These are phyloP conservation scores for Gomphus sp. DNA, from an alignment of 1,284 basidiomycete genomes.

Conservation along the genomic window DNA sequence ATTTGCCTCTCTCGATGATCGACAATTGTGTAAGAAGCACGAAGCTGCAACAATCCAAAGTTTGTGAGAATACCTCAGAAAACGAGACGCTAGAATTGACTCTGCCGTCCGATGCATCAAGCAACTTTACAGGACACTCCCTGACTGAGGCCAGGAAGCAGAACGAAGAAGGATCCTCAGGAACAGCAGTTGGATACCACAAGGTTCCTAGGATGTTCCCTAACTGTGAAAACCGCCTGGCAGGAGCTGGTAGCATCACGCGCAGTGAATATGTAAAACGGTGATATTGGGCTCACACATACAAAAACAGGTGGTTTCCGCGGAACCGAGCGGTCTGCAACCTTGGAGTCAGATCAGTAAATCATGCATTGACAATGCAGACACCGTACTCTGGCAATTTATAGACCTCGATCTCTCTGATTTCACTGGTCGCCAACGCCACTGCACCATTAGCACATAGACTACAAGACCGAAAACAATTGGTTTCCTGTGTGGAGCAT, in stretches of 20 bases:
- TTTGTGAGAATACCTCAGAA: conserved; percentile 3
- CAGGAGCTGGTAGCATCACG: neutral
- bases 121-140: conserved; percentile 72
- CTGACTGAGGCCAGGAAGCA: conserved; percentile 77
- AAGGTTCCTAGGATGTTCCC: conserved; percentile 63
- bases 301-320: neutral
- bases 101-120: conserved; percentile 70
- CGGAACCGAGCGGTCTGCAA: neutral
- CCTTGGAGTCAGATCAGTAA: neutral
- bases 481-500: neutral
- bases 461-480: conserved; percentile 6
- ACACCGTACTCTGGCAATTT: neutral
- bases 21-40: conserved; percentile 86
- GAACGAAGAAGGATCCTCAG: conserved; percentile 48
- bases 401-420: conserved; percentile 4
- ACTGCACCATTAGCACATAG: conserved; percentile 8
- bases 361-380: neutral
- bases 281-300: neutral
- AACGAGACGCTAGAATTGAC: conserved; percentile 32
- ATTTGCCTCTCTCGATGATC: conserved; percentile 86
- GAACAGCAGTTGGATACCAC: conserved; percentile 76
- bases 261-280: neutral
- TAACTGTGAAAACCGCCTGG: conserved; percentile 37
- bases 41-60: conserved; percentile 38
- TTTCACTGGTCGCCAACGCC: conserved; percentile 5